phyloP scores from a whole-genome alignment of 2,329 filamentous ascomycete species.

The Nakataea oryzae region DNA sequence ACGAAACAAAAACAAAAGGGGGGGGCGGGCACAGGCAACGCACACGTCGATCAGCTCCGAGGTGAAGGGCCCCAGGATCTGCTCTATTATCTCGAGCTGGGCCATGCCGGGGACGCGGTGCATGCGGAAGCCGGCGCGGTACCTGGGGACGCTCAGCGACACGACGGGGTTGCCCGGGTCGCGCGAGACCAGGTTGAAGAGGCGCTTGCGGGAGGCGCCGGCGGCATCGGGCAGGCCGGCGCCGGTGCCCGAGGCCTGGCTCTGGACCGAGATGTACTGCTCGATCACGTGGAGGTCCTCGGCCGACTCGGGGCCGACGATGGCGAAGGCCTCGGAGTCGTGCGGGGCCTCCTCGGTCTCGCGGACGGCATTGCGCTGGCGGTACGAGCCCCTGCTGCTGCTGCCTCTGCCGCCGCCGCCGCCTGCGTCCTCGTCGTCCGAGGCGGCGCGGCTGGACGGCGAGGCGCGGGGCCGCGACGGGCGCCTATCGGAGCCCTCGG shows the following conservation, averaged over 20 bases:
- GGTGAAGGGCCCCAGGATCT: conserved; percentile 43
- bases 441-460: neutral
- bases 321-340: neutral
- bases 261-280: conserved; percentile 19
- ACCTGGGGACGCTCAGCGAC: conserved; percentile 30
- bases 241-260: neutral
- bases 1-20: neutral
- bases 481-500: neutral
- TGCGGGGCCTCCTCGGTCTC: neutral
- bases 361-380: neutral
- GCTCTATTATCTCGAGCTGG: conserved; percentile 36
- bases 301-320: conserved; percentile 2
- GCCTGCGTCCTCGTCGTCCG: neutral
- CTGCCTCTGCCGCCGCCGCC: neutral
- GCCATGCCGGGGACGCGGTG: conserved; percentile 1
- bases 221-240: neutral
- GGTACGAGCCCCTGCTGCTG: neutral
- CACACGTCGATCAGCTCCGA: conserved; percentile 38
- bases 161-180: conserved; percentile 33
- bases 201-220: neutral
- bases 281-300: conserved; percentile 33
- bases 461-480: neutral
- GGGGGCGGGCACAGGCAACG: conserved; percentile 8
- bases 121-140: neutral
- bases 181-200: conserved; percentile 3